These are phyloP conservation scores for Pseudocercospora vitis DNA, from an alignment of 2,329 filamentous ascomycete species.

Conservation along the genomic window DNA sequence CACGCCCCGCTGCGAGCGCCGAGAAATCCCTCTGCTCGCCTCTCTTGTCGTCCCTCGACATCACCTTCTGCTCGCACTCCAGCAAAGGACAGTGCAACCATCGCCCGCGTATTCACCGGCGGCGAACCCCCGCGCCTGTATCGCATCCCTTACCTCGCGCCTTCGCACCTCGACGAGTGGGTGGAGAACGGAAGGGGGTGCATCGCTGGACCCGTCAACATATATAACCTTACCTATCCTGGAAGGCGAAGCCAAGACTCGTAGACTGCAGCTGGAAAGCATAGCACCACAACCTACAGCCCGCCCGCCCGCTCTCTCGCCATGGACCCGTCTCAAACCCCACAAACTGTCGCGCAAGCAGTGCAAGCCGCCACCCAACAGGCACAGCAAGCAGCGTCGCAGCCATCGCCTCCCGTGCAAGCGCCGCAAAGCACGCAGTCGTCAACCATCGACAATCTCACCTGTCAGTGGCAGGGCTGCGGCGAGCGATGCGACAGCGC, in stretches of 20 bases:
- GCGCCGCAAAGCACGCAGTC: slow-evolving; percentile 32
- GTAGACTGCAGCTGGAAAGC: not conserved
- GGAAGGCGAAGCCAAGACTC: slow-evolving; percentile 11
- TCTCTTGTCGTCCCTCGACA: not conserved
- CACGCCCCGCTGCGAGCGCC: not conserved
- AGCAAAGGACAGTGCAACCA: not conserved
- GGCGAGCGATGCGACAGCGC: slow-evolving; percentile 59
- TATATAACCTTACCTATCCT: slow-evolving; percentile 8
- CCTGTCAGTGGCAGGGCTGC: slow-evolving; percentile 64
- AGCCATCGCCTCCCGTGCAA: slow-evolving; percentile 34
- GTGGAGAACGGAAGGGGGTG: not conserved
- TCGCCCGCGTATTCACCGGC: not conserved
- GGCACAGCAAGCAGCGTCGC: slow-evolving; percentile 29
- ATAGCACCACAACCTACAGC: too few relatives aligned
- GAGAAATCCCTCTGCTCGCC: not conserved
- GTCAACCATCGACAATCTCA: slow-evolving; percentile 47
- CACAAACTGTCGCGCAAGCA: slow-evolving; percentile 34
- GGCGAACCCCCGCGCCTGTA: not conserved
- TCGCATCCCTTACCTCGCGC: not conserved
- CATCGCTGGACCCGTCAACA: slow-evolving; percentile 8
- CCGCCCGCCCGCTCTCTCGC: not conserved
- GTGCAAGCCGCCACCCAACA: slow-evolving; percentile 34
- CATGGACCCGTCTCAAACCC: not conserved
- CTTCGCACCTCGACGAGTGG: not conserved
- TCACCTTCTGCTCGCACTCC: not conserved